Evolutionary conservation across 2,329 filamentous ascomycete species (phyloP).

Genomic region (Coleophoma eucalyptorum): DNA sequence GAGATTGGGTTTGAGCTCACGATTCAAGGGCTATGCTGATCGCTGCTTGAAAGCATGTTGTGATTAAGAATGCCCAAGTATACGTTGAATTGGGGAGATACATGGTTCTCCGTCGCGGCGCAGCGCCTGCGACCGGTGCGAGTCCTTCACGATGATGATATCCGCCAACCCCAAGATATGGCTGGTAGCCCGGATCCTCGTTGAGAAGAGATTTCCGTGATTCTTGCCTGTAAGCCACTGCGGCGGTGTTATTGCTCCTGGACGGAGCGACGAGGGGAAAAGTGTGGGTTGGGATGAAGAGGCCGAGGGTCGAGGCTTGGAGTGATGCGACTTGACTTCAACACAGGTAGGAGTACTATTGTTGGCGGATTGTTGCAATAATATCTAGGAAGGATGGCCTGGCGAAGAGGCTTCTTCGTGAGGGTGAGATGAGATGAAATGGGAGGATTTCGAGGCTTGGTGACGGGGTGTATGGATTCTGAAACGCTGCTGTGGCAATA

Average conservation of each 20-base stretch:
- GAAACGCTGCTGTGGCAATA: no score
- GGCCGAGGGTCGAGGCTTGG: neutral
- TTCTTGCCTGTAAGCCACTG: conserved; percentile 42
- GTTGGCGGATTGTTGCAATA: neutral
- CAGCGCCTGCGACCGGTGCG: conserved; percentile 15
- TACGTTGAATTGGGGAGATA: conserved; percentile 81
- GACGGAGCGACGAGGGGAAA: conserved; percentile 11
- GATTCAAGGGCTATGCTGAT: conserved; percentile 82
- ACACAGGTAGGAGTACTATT: neutral
- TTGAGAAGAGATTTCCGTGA: conserved; percentile 41
- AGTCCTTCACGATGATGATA: conserved; percentile 27
- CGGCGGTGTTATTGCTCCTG: conserved; percentile 31
- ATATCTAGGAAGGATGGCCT: neutral
- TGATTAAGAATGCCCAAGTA: conserved; percentile 81
- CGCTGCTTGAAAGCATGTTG: conserved; percentile 71
- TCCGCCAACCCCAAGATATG: conserved; percentile 27
- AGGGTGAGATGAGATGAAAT: no score
- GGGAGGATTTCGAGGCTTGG: no score
- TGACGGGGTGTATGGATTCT: no score
- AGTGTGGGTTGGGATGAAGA: conserved; percentile 1
- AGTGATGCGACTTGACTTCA: neutral
- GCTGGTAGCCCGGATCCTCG: conserved; percentile 31
- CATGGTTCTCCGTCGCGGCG: conserved; percentile 43
- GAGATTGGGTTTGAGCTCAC: conserved; percentile 48
- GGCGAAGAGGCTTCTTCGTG: no score